Percentiles rank a stretch among this genome's conserved stretches.
These are phyloP conservation scores for Staphylotrichum longicolle DNA, from an alignment of 495 filamentous ascomycete genomes.

Conservation along the genomic window DNA sequence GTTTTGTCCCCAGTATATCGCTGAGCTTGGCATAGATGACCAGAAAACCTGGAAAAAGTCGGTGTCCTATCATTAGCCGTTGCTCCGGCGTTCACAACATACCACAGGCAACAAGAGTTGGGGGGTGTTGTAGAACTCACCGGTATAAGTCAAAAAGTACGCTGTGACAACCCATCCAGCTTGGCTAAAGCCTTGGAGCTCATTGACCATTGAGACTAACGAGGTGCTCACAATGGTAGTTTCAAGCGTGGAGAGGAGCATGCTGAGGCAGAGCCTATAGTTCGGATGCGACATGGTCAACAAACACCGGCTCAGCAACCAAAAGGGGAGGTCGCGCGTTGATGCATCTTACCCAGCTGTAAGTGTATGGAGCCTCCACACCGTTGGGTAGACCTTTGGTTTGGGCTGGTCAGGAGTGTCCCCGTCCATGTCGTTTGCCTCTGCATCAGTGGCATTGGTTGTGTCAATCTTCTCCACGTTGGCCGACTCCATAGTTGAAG, in stretches of 20 bases:
- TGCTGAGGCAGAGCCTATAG: neutral
- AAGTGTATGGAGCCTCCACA: neutral
- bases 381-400: neutral
- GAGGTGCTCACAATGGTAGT: conserved; percentile 59
- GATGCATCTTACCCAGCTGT: conserved; percentile 1
- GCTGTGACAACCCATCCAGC: conserved; percentile 56
- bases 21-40: conserved; percentile 53
- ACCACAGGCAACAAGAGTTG: no score
- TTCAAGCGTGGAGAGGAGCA: conserved; percentile 46
- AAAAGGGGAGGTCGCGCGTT: no score
- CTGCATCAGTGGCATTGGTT: neutral
- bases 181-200: conserved; percentile 49
- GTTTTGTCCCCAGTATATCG: conserved; percentile 54
- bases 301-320: neutral
- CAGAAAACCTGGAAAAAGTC: conserved; percentile 34
- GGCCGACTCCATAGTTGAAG: neutral
- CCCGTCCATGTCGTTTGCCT: neutral
- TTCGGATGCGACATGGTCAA: neutral
- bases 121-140: conserved; percentile 16
- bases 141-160: conserved; percentile 58
- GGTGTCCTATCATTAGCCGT: neutral
- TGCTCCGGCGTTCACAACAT: no score
- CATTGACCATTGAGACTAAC: conserved; percentile 54
- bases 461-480: neutral
- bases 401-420: neutral